A percentile compares a stretch with the other conserved stretches of the same genome.
Evolutionary conservation across 176 grass and related monocot genomes (phyloP).

Genomic region (Musa beccarii): DNA sequence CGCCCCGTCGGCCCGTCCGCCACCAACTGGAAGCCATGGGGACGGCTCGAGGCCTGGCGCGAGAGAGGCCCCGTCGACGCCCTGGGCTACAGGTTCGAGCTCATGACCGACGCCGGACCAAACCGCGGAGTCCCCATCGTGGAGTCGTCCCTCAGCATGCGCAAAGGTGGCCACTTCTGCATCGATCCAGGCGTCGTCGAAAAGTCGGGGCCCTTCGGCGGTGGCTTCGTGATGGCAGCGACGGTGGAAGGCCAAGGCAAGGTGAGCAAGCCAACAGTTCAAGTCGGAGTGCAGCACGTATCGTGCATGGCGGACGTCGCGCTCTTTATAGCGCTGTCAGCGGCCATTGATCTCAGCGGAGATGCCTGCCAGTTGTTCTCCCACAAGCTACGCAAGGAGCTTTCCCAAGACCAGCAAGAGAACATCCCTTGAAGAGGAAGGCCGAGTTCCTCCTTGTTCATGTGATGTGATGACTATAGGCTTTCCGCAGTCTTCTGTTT

Average conservation of each 20-base stretch:
- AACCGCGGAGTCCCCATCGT: constrained; percentile 42
- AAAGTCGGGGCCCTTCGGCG: constrained; percentile 33
- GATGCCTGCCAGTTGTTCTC: constrained; percentile 92
- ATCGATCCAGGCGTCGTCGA: constrained; percentile 48
- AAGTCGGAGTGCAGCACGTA: constrained; percentile 78
- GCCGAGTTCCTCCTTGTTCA: background rate
- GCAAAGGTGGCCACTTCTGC: constrained; percentile 64
- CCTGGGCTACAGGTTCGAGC: constrained; percentile 72
- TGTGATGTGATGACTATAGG: background rate
- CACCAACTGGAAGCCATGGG: constrained; percentile 91
- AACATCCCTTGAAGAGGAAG: background rate
- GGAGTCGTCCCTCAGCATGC: constrained; percentile 58
- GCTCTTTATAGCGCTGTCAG: constrained; percentile 72
- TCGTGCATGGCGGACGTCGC: constrained; percentile 80
- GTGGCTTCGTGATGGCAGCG: constrained; percentile 74
- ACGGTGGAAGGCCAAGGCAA: constrained; percentile 72
- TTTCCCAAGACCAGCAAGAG: constrained; percentile 60
- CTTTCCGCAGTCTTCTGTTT: background rate
- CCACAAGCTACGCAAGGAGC: constrained; percentile 67
- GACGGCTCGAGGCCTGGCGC: constrained; percentile 88
- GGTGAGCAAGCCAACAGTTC: constrained; percentile 63
- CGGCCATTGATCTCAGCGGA: constrained; percentile 79
- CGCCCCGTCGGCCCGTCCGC: constrained; percentile 44
- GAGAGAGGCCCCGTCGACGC: constrained; percentile 76
- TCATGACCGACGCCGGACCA: constrained; percentile 53